Percentiles rank a stretch among this genome's conserved stretches.
phyloP scores from a whole-genome alignment of 495 filamentous ascomycete species.

The Penicillium soppii region DNA sequence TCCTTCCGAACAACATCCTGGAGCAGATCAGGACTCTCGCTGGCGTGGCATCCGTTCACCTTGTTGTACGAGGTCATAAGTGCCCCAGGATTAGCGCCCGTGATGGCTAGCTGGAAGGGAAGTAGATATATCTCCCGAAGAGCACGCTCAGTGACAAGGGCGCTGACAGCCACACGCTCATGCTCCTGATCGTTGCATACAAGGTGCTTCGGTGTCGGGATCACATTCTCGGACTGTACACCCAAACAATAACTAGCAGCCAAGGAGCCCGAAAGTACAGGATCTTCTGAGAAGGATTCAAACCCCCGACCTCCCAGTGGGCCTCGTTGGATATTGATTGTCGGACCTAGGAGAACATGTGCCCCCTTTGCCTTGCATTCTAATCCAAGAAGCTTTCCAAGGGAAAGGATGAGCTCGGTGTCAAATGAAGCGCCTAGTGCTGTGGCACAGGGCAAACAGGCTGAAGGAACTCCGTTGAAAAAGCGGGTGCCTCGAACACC shows the following conservation, averaged over 20 bases:
- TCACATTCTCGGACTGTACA: slow-evolving; percentile 61
- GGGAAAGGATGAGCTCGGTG: slow-evolving; percentile 48
- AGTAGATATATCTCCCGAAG: slow-evolving; percentile 70
- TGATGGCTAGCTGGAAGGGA: slow-evolving; percentile 69
- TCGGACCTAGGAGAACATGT: slow-evolving; percentile 67
- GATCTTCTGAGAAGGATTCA: slow-evolving; percentile 73
- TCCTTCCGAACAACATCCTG: slow-evolving; percentile 63
- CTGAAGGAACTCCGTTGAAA: slow-evolving; percentile 60
- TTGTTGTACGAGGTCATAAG: slow-evolving; percentile 78
- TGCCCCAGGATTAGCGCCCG: slow-evolving; percentile 53
- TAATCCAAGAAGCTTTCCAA: slow-evolving; percentile 57
- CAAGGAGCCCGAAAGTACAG: slow-evolving; percentile 61
- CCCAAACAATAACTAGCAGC: slow-evolving; percentile 64
- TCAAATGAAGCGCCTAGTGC: slow-evolving; percentile 67
- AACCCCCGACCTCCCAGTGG: slow-evolving; percentile 72
- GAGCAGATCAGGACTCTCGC: slow-evolving; percentile 58
- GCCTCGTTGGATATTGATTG: slow-evolving; percentile 68
- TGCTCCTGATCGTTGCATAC: slow-evolving; percentile 71
- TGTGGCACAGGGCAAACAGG: slow-evolving; percentile 62
- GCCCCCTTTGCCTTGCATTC: slow-evolving; percentile 63
- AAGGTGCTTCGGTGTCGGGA: slow-evolving; percentile 70
- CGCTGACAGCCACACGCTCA: slow-evolving; percentile 58
- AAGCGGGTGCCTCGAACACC: slow-evolving; percentile 64
- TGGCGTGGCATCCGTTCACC: slow-evolving; percentile 68
- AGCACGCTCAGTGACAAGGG: slow-evolving; percentile 60